Evolutionary conservation across 169 alveolate species (phyloP), one percentile per base, ranked within the genome.

Genomic region (Eimeria falciformis): DNA sequence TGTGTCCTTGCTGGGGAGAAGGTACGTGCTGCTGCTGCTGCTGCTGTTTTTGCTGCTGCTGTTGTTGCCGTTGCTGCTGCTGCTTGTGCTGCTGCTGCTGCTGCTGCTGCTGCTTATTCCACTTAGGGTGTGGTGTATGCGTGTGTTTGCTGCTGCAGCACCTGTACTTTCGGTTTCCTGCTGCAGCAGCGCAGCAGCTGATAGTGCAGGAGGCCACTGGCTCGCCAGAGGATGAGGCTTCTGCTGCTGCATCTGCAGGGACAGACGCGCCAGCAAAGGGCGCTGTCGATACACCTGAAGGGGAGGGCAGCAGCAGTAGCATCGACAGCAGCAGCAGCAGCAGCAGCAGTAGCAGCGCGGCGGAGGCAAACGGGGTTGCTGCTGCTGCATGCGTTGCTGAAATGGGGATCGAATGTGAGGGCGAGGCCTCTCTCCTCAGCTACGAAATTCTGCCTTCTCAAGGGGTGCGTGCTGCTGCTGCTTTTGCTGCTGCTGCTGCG

Each of bases 111-210:
- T 25, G 83, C 83, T 37, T 50, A 50, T 11, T 33, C 56, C 40
- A 27, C 56, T 40, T 33, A 50, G 12, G 83, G 29, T 11, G 17
- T 27, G 29, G 83, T 27, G 9, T 50, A 50, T 73, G 84, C 18
- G 17, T 40, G 14, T 14, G 56, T 7, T 11, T 73, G 56, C 62
- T 73, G 84, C 65, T 73, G 84, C 84, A 43, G 84, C 84, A 43
- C 25, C 47, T 71, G 25, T 71, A 71, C 25, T 71, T 71, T 27
- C 29, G 82, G 6, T 23, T 71, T 5, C 82, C 82, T 23, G 33
- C 82, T 2, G 84, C 84, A 25, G 84, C 84, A 4, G 43, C 45
- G 62, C 84, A 73, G 84, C 84, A 43, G 71, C 71, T 58, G 71
- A 5, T n/a, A 14, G 58, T 47, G 58, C 21, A 6, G 21, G 58